Evolutionary conservation across 805 yeast genomes (phyloP).

Genomic region (Wickerhamiella shivajii): DNA sequence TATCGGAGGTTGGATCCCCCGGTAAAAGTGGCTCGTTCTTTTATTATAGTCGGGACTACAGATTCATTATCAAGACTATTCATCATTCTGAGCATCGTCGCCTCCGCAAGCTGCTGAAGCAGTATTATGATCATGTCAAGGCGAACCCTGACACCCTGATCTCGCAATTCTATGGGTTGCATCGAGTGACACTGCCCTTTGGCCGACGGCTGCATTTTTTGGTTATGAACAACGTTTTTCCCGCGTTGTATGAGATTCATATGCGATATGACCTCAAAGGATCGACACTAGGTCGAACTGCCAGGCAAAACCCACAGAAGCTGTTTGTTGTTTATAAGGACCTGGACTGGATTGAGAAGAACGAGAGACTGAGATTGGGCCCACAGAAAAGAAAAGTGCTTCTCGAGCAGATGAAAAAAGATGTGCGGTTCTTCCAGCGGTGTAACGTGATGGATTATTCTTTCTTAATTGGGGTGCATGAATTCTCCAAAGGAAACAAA

Average conservation of each 20-base stretch:
- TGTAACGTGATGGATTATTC: slow-evolving; percentile 95
- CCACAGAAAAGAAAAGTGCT: slow-evolving; percentile 48
- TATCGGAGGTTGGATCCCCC: slow-evolving; percentile 85
- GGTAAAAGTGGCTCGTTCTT: slow-evolving; percentile 96
- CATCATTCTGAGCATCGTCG: slow-evolving; percentile 87
- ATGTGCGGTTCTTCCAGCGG: slow-evolving; percentile 54
- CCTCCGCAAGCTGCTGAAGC: slow-evolving; percentile 53
- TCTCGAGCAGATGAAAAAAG: slow-evolving; percentile 55
- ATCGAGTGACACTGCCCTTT: slow-evolving; percentile 79
- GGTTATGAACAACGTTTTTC: slow-evolving; percentile 94
- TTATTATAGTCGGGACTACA: slow-evolving; percentile 84
- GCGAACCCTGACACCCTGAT: slow-evolving; percentile 75
- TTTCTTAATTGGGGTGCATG: slow-evolving; percentile 74
- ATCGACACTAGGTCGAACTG: slow-evolving; percentile 62
- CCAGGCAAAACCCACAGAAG: slow-evolving; percentile 12
- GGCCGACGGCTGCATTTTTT: slow-evolving; percentile 75
- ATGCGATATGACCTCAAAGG: slow-evolving; percentile 85
- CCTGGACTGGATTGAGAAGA: slow-evolving; percentile 65
- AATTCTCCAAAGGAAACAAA: slow-evolving; percentile 44
- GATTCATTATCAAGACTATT: slow-evolving; percentile 89
- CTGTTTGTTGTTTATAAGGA: slow-evolving; percentile 54
- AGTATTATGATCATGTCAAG: slow-evolving; percentile 68
- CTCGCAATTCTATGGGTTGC: slow-evolving; percentile 90
- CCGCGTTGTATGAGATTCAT: slow-evolving; percentile 81
- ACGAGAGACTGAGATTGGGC: slow-evolving; percentile 57